These are phyloP conservation scores for Deinandra increscens DNA, from an alignment of 129 eudicot genomes.

Conservation along the genomic window DNA sequence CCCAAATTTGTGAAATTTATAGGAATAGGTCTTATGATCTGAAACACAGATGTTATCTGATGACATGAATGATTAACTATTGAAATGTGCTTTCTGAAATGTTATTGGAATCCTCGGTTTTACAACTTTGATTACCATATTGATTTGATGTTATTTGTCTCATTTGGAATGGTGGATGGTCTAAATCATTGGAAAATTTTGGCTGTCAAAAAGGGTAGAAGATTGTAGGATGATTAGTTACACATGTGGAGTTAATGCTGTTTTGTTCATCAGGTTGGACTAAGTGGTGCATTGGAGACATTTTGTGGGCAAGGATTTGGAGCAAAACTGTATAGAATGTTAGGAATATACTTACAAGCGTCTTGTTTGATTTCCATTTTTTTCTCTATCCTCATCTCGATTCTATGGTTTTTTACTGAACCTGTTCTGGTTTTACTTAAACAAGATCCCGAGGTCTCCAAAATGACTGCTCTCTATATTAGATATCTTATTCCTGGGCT, in stretches of 20 bases:
- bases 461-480: conserved; percentile 57
- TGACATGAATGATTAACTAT: neutral
- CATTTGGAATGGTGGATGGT: neutral
- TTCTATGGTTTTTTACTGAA: conserved; percentile 71
- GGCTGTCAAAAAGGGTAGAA: no score
- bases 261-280: conserved; percentile 54
- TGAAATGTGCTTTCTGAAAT: neutral
- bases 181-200: neutral
- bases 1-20: neutral
- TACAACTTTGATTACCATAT: no score
- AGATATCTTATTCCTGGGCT: conserved; percentile 66
- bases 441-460: conserved; percentile 68
- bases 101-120: neutral
- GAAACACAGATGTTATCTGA: neutral
- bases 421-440: conserved; percentile 48
- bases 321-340: conserved; percentile 51
- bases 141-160: neutral
- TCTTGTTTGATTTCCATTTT: conserved; percentile 62
- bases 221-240: neutral
- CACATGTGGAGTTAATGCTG: neutral
- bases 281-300: conserved; percentile 91
- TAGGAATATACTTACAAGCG: conserved; percentile 78
- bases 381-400: conserved; percentile 49
- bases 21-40: neutral
- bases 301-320: conserved; percentile 96